A percentile compares a stretch with the other conserved stretches of the same genome.
Evolutionary conservation across 371 early-diverging fungal genomes (phyloP).

Genomic region (Mucor indicus): DNA sequence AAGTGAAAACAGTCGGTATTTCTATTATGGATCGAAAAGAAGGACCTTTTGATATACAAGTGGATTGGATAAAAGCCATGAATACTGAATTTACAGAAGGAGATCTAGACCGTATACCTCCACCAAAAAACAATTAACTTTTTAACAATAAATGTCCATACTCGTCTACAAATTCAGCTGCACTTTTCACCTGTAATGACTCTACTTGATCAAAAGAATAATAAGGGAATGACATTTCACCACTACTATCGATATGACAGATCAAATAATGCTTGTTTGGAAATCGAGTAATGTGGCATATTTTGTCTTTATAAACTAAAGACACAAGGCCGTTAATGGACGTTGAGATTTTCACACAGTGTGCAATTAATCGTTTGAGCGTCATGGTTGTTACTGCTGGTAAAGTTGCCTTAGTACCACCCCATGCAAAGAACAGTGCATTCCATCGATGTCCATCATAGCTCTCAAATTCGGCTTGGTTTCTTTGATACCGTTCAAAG

Average conservation of each 20-base stretch:
- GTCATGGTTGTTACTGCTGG: not conserved
- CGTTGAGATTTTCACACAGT: not conserved
- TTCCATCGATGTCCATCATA: not conserved
- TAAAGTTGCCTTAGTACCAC: not conserved
- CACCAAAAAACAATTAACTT: too few species aligned
- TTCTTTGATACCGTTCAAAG: not conserved
- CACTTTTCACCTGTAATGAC: too few species aligned
- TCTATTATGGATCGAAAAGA: slow-evolving; percentile 78
- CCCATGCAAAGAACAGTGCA: not conserved
- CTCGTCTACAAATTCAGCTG: too few species aligned
- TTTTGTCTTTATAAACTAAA: not conserved
- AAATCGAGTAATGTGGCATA: not conserved
- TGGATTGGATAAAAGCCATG: slow-evolving; percentile 86
- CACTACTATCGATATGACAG: too few species aligned
- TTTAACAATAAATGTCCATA: too few species aligned
- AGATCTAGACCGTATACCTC: slow-evolving; percentile 52
- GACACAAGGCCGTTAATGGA: not conserved
- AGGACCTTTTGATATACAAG: slow-evolving; percentile 85
- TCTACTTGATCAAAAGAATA: too few species aligned
- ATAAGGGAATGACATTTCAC: too few species aligned
- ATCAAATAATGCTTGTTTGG: not conserved
- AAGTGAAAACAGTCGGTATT: slow-evolving; percentile 86
- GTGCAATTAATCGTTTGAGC: not conserved
- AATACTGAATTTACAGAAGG: slow-evolving; percentile 74
- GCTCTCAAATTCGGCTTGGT: too few species aligned